Evolutionary conservation across 129 eudicot genomes (phyloP).

Genomic region (Helianthus tuberosus): DNA sequence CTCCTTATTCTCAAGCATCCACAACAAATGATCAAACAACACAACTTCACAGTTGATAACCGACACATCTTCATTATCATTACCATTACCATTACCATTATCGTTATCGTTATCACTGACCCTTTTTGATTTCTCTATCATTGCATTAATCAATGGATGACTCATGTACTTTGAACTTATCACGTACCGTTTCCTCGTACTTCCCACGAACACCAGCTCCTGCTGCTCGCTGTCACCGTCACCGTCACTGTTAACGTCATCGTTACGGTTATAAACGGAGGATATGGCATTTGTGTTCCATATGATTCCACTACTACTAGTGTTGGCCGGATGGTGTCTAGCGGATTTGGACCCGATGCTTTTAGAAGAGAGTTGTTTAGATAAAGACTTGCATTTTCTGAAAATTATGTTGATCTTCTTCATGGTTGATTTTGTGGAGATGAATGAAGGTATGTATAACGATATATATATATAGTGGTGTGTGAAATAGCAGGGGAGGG

Average conservation of each 20-base stretch:
- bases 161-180: slow-evolving; percentile 61
- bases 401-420: slow-evolving; percentile 60
- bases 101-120: neutral
- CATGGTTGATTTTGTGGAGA: slow-evolving; percentile 38
- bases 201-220: slow-evolving; percentile 67
- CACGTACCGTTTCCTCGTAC: slow-evolving; percentile 63
- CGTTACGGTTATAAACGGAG: neutral
- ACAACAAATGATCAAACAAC: slow-evolving; percentile 65
- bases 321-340: slow-evolving; percentile 20
- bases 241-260: too few species aligned
- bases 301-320: slow-evolving; percentile 4
- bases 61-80: neutral
- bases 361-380: slow-evolving; percentile 59
- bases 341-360: slow-evolving; percentile 63
- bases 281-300: slow-evolving; percentile 34
- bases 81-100: too few species aligned
- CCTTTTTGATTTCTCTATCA: slow-evolving; percentile 49
- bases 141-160: slow-evolving; percentile 66
- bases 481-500: slow-evolving; percentile 11
- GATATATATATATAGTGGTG: slow-evolving; percentile 4
- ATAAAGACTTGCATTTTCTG: slow-evolving; percentile 71
- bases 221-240: slow-evolving; percentile 18
- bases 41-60: slow-evolving; percentile 74
- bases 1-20: slow-evolving; percentile 83
- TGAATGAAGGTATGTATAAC: neutral